phyloP scores from a whole-genome alignment of 164 flowering plant genomes.

The Piper betle region DNA sequence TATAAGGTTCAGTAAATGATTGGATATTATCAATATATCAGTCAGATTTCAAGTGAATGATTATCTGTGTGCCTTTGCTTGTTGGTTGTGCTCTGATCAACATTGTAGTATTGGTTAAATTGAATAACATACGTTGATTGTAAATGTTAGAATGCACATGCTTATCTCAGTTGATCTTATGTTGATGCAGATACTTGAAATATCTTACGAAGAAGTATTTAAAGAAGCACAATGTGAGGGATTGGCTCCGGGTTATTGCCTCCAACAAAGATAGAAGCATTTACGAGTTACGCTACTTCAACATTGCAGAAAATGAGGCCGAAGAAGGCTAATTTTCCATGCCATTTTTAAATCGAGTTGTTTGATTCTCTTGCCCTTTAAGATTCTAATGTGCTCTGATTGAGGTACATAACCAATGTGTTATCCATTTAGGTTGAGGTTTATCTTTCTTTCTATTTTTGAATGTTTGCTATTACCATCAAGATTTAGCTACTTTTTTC shows the following conservation, averaged over 20 bases:
- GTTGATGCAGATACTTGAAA: slow-evolving; percentile 40
- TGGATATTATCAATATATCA: slow-evolving; percentile 2
- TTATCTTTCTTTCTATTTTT: too few species aligned
- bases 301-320: slow-evolving; percentile 68
- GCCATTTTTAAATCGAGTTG: neutral
- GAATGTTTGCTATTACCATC: too few species aligned
- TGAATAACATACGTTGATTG: neutral
- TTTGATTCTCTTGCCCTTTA: neutral
- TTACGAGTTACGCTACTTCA: slow-evolving; percentile 71
- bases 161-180: neutral
- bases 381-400: too few species aligned
- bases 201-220: slow-evolving; percentile 65
- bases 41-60: neutral
- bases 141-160: too few species aligned
- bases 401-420: neutral
- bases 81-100: neutral
- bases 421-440: neutral
- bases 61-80: neutral
- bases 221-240: slow-evolving; percentile 70
- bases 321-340: slow-evolving; percentile 25
- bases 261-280: slow-evolving; percentile 59
- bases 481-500: too few species aligned
- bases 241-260: slow-evolving; percentile 71
- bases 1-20: slow-evolving; percentile 21
- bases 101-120: too few species aligned